phyloP scores from a whole-genome alignment of 2,329 filamentous ascomycete genomes.

The Aureobasidium sp. region DNA sequence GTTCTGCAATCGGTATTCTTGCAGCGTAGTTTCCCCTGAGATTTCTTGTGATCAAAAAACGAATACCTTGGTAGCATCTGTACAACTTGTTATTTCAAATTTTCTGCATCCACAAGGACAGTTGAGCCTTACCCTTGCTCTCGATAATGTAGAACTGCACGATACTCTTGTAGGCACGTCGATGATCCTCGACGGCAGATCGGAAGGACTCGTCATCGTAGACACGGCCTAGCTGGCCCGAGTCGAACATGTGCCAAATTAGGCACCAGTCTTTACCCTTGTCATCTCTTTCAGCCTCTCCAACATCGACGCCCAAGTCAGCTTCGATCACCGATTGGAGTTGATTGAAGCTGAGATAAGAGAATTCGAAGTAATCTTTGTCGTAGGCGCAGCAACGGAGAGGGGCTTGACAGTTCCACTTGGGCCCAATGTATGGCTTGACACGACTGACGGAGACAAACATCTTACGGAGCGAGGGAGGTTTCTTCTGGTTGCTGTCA shows the following conservation, averaged over 20 bases:
- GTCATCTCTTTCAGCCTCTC: no score
- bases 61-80: neutral
- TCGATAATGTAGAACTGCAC: neutral
- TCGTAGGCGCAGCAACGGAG: neutral
- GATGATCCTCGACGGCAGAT: neutral
- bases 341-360: no score
- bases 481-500: neutral
- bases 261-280: no score
- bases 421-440: neutral
- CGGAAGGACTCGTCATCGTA: neutral
- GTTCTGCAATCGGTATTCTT: no score
- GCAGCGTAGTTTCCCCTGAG: no score
- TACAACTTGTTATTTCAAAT: neutral
- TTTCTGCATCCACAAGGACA: accelerated
- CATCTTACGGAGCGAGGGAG: neutral
- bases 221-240: neutral
- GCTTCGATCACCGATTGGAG: neutral
- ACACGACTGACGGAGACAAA: neutral
- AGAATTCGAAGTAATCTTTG: no score
- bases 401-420: neutral
- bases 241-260: neutral
- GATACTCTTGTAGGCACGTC: neutral
- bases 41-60: neutral
- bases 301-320: neutral
- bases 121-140: neutral